Evolutionary conservation across 768 basidiomycete species (phyloP).

Genomic region (Collybia mongolica): DNA sequence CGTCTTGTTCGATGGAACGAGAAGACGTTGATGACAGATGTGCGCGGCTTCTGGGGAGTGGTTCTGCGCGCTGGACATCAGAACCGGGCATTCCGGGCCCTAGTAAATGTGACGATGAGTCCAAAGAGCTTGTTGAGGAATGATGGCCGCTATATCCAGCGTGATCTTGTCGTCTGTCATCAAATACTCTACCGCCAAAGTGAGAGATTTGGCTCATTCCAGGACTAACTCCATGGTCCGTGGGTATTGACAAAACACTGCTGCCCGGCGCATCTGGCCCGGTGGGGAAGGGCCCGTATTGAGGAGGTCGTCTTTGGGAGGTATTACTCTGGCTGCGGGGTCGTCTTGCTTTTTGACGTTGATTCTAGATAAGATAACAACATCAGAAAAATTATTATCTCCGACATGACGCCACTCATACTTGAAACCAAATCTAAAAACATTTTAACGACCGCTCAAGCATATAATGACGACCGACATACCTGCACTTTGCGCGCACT

Average conservation of each 20-base stretch:
- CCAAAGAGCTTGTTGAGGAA: conserved; percentile 28
- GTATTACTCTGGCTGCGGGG: conserved; percentile 62
- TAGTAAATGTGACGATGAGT: conserved; percentile 39
- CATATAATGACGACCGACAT: conserved; percentile 23
- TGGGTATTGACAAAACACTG: conserved; percentile 10
- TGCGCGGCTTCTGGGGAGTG: conserved; percentile 3
- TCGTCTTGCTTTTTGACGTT: conserved; percentile 82
- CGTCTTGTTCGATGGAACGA: neutral
- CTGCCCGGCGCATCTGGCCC: conserved; percentile 30
- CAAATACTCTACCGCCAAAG: conserved; percentile 7
- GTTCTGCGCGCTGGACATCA: conserved; percentile 13
- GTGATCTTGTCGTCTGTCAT: conserved; percentile 10
- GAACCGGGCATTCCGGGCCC: conserved; percentile 56
- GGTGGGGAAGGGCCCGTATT: conserved; percentile 62
- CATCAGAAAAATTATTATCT: conserved; percentile 18
- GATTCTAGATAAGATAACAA: conserved; percentile 53
- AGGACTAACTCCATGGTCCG: conserved; percentile 11
- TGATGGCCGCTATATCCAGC: conserved; percentile 16
- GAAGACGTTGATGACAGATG: conserved; percentile 5
- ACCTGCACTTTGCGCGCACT: conserved; percentile 91
- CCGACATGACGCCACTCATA: conserved; percentile 23
- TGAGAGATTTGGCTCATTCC: conserved; percentile 6
- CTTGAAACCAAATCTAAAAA: conserved; percentile 87
- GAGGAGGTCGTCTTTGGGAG: conserved; percentile 52
- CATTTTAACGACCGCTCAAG: conserved; percentile 7